Evolutionary conservation across 163 green algal genomes (phyloP).

Genomic region (Scenedesmus sp.): DNA sequence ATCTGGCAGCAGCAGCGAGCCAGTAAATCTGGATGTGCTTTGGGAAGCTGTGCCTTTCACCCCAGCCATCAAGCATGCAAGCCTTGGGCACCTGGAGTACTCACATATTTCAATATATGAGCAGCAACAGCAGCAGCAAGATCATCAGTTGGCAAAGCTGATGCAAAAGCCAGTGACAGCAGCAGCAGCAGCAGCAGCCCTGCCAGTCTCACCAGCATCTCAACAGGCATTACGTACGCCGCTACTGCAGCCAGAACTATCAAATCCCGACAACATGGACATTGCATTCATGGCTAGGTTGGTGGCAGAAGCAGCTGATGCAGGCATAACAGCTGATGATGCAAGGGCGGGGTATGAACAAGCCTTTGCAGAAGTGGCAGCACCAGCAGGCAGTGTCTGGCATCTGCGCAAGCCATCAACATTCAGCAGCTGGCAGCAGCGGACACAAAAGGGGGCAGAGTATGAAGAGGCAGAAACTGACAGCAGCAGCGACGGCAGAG

Average conservation of each 20-base stretch:
- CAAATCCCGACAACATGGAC: neutral
- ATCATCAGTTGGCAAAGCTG: neutral
- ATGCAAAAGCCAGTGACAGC: neutral
- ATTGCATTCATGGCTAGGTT: neutral
- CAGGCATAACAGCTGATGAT: neutral
- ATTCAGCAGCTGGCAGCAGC: constrained; percentile 16
- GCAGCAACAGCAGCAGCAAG: neutral
- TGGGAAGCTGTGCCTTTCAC: constrained; percentile 33
- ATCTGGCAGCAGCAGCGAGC: neutral
- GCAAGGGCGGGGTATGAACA: neutral
- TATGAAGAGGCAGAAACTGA: neutral
- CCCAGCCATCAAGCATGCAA: neutral
- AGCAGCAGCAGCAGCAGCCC: neutral
- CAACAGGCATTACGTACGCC: neutral
- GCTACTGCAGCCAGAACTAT: neutral
- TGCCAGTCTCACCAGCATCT: neutral
- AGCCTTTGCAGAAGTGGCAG: constrained; percentile 3
- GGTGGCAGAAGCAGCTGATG: neutral
- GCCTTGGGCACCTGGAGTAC: neutral
- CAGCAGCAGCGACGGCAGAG: constrained; percentile 1
- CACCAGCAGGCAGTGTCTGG: neutral
- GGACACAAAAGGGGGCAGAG: neutral
- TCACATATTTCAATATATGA: neutral
- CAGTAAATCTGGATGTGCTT: neutral
- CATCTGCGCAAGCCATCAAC: neutral